These are phyloP conservation scores for Nothopassalora personata DNA, from an alignment of 2,329 filamentous ascomycete species.

Conservation along the genomic window DNA sequence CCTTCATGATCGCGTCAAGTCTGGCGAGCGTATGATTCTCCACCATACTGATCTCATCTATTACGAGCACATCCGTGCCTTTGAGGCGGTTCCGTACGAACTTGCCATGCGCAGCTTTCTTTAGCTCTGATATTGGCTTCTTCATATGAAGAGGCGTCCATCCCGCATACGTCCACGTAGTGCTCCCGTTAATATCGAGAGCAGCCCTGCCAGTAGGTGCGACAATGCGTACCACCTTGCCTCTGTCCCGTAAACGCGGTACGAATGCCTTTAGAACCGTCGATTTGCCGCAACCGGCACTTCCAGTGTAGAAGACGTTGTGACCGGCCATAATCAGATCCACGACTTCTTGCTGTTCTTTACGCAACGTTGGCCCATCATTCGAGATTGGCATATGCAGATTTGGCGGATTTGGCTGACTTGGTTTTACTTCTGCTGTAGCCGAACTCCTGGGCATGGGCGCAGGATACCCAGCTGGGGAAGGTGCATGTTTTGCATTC, in stretches of 20 bases:
- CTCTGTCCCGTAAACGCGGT: constrained; percentile 31
- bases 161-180: constrained; percentile 53
- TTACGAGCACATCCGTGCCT: constrained; percentile 52
- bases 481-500: not conserved
- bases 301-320: constrained; percentile 62
- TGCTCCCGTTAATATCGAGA: constrained; percentile 51
- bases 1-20: constrained; percentile 42
- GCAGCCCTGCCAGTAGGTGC: constrained; percentile 58
- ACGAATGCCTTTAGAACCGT: constrained; percentile 49
- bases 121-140: constrained; percentile 29
- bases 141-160: constrained; percentile 48
- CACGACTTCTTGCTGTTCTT: constrained; percentile 12
- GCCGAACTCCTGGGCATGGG: not conserved
- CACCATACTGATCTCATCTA: constrained; percentile 27
- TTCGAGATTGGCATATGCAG: not conserved
- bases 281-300: constrained; percentile 56
- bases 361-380: not conserved
- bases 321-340: constrained; percentile 36
- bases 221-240: constrained; percentile 45
- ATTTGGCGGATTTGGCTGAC: not conserved
- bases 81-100: constrained; percentile 31
- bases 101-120: constrained; percentile 27
- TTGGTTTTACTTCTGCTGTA: not conserved
- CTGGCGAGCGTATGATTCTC: constrained; percentile 44
- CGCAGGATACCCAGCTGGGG: not conserved